A percentile compares a stretch with the other conserved stretches of the same genome.
Conservation (phyloP, 2,329 filamentous ascomycete species). For the Didymellaceae sp. region DNA sequence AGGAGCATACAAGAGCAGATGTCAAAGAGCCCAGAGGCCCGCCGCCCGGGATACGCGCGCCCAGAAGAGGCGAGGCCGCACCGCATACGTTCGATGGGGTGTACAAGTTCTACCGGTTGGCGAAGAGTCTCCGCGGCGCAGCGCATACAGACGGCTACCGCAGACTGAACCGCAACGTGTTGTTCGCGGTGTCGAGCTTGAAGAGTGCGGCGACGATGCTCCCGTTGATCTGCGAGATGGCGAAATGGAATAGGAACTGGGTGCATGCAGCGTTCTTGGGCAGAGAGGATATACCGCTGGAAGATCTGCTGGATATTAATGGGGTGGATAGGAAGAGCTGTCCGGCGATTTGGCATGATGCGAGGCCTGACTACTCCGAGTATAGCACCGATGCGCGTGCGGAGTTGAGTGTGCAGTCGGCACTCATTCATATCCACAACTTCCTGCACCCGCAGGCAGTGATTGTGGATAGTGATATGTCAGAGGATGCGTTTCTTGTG, state of each 20-base stretch:
- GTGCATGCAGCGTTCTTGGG: constrained; percentile 86
- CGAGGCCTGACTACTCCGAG: constrained; percentile 73
- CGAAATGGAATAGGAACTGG: constrained; percentile 67
- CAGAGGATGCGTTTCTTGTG: constrained; percentile 74
- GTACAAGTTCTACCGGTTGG: constrained; percentile 72
- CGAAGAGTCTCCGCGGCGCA: constrained; percentile 66
- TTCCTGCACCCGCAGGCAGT: constrained; percentile 80
- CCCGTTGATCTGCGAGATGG: constrained; percentile 89
- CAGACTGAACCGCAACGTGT: constrained; percentile 69
- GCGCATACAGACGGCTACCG: constrained; percentile 60
- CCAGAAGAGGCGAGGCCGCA: constrained; percentile 22
- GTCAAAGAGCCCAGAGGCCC: constrained; percentile 33
- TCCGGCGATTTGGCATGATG: constrained; percentile 72
- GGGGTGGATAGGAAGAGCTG: constrained; percentile 74
- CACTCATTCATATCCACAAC: constrained; percentile 72
- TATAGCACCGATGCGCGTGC: constrained; percentile 75
- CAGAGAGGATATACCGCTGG: constrained; percentile 70
- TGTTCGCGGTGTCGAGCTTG: constrained; percentile 80
- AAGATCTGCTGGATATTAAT: constrained; percentile 76
- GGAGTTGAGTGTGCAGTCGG: constrained; percentile 67
- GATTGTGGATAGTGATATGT: constrained; percentile 70
- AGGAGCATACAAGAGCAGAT: constrained; percentile 18
- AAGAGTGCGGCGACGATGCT: constrained; percentile 75
- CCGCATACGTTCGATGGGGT: constrained; percentile 67
- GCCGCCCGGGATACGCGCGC: constrained; percentile 32